phyloP scores from a whole-genome alignment of 805 yeast species.

The Saccharomyces mikatae region DNA sequence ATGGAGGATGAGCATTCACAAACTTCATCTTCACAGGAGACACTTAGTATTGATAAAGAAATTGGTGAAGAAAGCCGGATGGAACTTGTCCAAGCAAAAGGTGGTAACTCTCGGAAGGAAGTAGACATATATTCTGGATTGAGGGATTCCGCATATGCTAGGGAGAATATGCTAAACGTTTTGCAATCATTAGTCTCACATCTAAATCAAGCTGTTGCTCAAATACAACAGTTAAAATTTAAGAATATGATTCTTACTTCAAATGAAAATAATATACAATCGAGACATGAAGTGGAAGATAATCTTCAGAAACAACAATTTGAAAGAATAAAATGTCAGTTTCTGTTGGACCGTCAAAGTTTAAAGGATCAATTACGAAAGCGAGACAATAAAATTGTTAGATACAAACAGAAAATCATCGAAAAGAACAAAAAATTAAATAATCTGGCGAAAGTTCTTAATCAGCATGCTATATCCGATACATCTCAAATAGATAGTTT shows the following conservation, averaged over 20 bases:
- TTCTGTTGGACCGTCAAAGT: constrained; percentile 28
- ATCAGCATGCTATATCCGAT: constrained; percentile 8
- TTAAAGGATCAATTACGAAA: constrained; percentile 33
- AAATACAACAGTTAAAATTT: constrained; percentile 31
- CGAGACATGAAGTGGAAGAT: constrained; percentile 24
- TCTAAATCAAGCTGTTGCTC: constrained; percentile 8
- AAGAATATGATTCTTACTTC: constrained; percentile 35
- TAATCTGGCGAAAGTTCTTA: constrained; percentile 31
- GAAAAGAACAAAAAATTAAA: constrained; percentile 40
- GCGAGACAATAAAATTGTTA: constrained; percentile 38
- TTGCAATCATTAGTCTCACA: neutral
- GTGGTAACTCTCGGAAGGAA: neutral
- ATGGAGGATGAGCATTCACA: neutral
- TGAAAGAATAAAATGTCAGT: constrained; percentile 28
- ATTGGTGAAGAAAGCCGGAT: neutral
- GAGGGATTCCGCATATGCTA: neutral
- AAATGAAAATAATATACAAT: constrained; percentile 15
- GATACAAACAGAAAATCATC: constrained; percentile 36
- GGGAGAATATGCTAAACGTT: neutral
- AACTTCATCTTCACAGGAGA: neutral
- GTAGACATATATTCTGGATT: neutral
- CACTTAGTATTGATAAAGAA: neutral
- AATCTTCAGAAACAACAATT: constrained; percentile 29
- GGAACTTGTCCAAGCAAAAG: neutral
- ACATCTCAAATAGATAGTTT: neutral